phyloP scores from a whole-genome alignment of 495 filamentous ascomycete genomes.

The Lasiosphaeriaceae sp. region DNA sequence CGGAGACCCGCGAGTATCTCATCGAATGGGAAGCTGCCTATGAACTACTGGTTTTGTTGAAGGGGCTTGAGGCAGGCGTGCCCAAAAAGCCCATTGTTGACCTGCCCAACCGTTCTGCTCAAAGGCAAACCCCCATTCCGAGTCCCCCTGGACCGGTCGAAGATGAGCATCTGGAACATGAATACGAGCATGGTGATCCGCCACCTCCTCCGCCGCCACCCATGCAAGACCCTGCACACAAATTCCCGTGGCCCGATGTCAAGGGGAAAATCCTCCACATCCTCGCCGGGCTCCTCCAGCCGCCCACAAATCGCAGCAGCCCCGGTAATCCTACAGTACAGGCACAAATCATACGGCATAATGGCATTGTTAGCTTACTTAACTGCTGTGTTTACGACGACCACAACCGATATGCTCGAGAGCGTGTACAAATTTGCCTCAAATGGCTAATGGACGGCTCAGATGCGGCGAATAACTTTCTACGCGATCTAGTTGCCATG shows the following conservation, averaged over 20 bases:
- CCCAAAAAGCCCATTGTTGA: conserved; percentile 53
- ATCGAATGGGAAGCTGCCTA: conserved; percentile 84
- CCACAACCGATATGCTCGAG: conserved; percentile 84
- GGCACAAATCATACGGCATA: conserved; percentile 74
- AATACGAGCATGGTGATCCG: conserved; percentile 41
- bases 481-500: conserved; percentile 55
- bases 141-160: conserved; percentile 25
- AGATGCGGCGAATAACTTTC: conserved; percentile 69
- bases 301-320: conserved; percentile 43
- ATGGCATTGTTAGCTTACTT: conserved; percentile 80
- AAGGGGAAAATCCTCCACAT: conserved; percentile 90
- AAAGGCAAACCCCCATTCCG: conserved; percentile 8
- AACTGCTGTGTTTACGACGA: conserved; percentile 83
- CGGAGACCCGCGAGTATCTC: conserved; percentile 56
- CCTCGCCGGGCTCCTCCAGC: conserved; percentile 71
- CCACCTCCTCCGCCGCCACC: conserved; percentile 56
- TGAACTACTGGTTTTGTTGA: conserved; percentile 78
- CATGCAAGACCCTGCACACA: conserved; percentile 70
- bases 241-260: conserved; percentile 90
- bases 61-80: conserved; percentile 80
- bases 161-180: conserved; percentile 27
- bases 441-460: conserved; percentile 86
- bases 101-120: conserved; percentile 15
- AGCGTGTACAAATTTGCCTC: conserved; percentile 86
- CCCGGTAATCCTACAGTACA: conserved; percentile 76